Conservation (phyloP, 2,329 filamentous ascomycete genomes). For the Dothiorella sarmentorum region DNA sequence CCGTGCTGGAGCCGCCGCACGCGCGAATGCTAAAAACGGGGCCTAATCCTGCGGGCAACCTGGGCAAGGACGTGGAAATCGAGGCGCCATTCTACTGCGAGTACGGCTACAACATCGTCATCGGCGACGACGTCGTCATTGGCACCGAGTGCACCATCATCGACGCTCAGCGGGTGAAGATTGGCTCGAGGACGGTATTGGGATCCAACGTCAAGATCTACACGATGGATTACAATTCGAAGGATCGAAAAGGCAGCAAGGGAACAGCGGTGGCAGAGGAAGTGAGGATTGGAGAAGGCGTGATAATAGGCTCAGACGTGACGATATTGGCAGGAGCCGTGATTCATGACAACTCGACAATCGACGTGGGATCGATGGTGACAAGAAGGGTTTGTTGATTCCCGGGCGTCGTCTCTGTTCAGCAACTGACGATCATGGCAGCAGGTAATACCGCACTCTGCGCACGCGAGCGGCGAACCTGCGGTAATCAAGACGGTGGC, state of each 20-base stretch:
- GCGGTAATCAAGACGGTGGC: no score
- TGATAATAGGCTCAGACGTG: conserved; percentile 61
- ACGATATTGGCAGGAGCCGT: conserved; percentile 57
- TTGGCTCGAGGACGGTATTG: conserved; percentile 68
- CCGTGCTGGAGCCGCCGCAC: conserved; percentile 64
- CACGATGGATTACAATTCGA: conserved; percentile 70
- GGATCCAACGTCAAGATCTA: conserved; percentile 86
- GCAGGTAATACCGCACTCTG: no score
- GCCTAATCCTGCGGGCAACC: conserved; percentile 45
- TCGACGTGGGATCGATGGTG: conserved; percentile 55
- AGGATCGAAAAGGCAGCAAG: conserved; percentile 68
- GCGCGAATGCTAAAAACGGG: conserved; percentile 41
- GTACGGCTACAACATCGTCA: conserved; percentile 90
- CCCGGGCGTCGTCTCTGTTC: neutral
- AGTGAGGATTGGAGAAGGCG: conserved; percentile 73
- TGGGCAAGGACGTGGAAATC: conserved; percentile 74
- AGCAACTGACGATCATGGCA: conserved; percentile 19
- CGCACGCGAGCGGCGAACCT: no score
- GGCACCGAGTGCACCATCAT: conserved; percentile 80
- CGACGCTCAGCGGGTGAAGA: conserved; percentile 78
- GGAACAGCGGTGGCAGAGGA: conserved; percentile 67
- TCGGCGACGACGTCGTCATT: conserved; percentile 81
- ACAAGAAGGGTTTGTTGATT: neutral
- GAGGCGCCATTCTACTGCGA: conserved; percentile 90
- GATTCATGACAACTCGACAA: conserved; percentile 52